phyloP scores from a whole-genome alignment of 1,284 basidiomycete species.

The Apiotrichum domesticum region DNA sequence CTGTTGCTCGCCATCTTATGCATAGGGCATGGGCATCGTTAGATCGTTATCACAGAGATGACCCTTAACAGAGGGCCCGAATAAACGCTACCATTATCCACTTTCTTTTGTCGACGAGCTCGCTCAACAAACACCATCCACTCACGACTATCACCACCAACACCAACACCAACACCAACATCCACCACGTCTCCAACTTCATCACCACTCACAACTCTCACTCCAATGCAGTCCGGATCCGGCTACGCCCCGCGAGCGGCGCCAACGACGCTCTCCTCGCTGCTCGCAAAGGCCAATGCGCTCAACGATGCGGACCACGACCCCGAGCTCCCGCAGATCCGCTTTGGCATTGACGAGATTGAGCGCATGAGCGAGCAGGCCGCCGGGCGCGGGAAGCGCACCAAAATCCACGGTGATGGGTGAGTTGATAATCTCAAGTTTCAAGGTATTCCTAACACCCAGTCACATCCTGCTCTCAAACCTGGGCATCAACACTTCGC shows the following conservation, averaged over 20 bases:
- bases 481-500: slow-evolving; percentile 42
- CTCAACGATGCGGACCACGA: slow-evolving; percentile 32
- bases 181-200: background rate
- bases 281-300: slow-evolving; percentile 39
- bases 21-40: too few species aligned
- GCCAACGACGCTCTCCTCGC: slow-evolving; percentile 27
- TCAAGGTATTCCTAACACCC: background rate
- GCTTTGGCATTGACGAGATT: slow-evolving; percentile 43
- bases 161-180: background rate
- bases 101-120: background rate
- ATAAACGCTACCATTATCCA: background rate
- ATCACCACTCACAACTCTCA: background rate
- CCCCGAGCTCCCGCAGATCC: slow-evolving; percentile 41
- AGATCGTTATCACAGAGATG: too few species aligned
- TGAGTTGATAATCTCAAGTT: slow-evolving; percentile 15
- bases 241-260: slow-evolving; percentile 6
- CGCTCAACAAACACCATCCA: background rate
- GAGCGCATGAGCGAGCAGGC: slow-evolving; percentile 40
- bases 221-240: slow-evolving; percentile 14
- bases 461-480: slow-evolving; percentile 39
- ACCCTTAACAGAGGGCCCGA: background rate
- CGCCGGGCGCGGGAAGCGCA: slow-evolving; percentile 31
- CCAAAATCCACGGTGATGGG: slow-evolving; percentile 34
- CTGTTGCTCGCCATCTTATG: too few species aligned
- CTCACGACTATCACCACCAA: background rate